Evolutionary conservation across 108 stramenopile genomes (phyloP).

Genomic region (Stephanodiscus minutulus): DNA sequence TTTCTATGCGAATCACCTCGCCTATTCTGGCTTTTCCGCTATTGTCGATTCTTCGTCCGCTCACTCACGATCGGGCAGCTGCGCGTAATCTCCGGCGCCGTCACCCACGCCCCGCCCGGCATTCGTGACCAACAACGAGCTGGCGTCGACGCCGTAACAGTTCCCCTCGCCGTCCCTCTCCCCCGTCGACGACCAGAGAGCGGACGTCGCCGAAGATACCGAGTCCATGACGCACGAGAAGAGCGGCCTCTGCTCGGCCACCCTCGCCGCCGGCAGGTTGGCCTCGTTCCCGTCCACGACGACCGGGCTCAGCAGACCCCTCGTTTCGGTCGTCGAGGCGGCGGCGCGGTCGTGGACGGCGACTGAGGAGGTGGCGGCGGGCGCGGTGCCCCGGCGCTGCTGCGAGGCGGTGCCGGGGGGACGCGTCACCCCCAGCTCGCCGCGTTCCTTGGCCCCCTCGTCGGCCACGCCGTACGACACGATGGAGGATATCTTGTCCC

Average conservation of each 20-base stretch:
- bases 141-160: slow-evolving; percentile 77
- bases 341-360: not conserved
- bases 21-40: too few species aligned
- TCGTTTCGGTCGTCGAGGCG: slow-evolving; percentile 27
- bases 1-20: not conserved
- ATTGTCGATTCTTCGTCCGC: too few species aligned
- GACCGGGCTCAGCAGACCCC: slow-evolving; percentile 41
- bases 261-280: too few species aligned
- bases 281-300: too few species aligned
- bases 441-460: slow-evolving; percentile 30
- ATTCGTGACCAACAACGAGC: slow-evolving; percentile 66
- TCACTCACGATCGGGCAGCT: slow-evolving; percentile 26
- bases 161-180: slow-evolving; percentile 67
- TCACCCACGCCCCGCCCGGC: slow-evolving; percentile 47
- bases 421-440: slow-evolving; percentile 52
- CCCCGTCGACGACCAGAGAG: slow-evolving; percentile 29
- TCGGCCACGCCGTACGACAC: slow-evolving; percentile 31
- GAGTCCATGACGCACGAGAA: slow-evolving; percentile 82
- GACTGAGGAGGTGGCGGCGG: slow-evolving; percentile 10
- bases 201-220: slow-evolving; percentile 56
- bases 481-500: slow-evolving; percentile 36
- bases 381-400: too few species aligned
- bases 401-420: slow-evolving; percentile 51
- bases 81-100: slow-evolving; percentile 26
- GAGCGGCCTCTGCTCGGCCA: slow-evolving; percentile 15